phyloP scores from a whole-genome alignment of 495 filamentous ascomycete genomes.

The Neurospora sp. region DNA sequence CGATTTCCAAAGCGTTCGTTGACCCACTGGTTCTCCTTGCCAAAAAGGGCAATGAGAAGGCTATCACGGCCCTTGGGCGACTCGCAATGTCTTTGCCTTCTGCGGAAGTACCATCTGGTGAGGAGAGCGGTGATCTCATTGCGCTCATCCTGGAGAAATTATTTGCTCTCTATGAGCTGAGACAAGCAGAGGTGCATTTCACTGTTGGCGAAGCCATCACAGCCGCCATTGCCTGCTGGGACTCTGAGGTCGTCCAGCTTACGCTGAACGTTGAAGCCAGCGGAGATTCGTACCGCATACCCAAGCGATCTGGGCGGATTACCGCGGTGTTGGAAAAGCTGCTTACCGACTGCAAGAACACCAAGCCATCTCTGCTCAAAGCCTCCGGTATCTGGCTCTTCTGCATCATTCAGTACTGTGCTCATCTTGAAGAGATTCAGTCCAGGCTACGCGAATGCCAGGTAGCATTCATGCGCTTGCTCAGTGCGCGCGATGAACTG shows the following conservation, averaged over 20 bases:
- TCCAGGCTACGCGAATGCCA: constrained; percentile 67
- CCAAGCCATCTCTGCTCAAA: constrained; percentile 79
- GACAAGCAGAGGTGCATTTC: constrained; percentile 78
- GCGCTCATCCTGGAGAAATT: constrained; percentile 48
- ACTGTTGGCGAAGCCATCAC: constrained; percentile 77
- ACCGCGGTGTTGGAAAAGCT: constrained; percentile 52
- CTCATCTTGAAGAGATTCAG: constrained; percentile 60
- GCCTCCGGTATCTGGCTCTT: constrained; percentile 90
- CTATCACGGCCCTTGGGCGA: constrained; percentile 66
- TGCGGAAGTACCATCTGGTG: background rate
- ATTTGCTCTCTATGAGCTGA: constrained; percentile 68
- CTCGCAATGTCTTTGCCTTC: constrained; percentile 42
- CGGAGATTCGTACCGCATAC: constrained; percentile 18
- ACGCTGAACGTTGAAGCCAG: constrained; percentile 34
- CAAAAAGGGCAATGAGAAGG: constrained; percentile 70
- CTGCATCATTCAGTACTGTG: constrained; percentile 85
- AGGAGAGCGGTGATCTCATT: no score
- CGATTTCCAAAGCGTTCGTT: constrained; percentile 27
- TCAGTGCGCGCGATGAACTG: constrained; percentile 80
- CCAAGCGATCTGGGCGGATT: constrained; percentile 39
- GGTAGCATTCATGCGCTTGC: constrained; percentile 73
- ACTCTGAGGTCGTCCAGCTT: constrained; percentile 43
- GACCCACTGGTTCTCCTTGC: constrained; percentile 53
- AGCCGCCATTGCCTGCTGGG: constrained; percentile 69
- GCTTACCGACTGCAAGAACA: constrained; percentile 60